Evolutionary conservation across 805 yeast genomes (phyloP).

Genomic region (Candida broadrunensis): DNA sequence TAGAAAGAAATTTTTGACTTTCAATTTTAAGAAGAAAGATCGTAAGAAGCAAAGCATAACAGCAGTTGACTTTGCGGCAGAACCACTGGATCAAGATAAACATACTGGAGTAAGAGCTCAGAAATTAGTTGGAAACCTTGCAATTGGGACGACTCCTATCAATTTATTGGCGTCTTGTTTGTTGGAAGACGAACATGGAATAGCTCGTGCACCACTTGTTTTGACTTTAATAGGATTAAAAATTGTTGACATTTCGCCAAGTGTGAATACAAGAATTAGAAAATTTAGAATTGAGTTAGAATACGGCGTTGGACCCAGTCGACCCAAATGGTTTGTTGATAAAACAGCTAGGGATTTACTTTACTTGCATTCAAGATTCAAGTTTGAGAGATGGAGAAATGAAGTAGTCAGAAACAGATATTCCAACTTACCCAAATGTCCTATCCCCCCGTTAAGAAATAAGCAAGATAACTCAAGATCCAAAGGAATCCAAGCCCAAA

Average conservation of each 20-base stretch:
- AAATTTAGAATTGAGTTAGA: slow-evolving; percentile 72
- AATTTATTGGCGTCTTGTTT: slow-evolving; percentile 72
- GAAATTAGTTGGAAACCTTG: slow-evolving; percentile 39
- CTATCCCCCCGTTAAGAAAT: slow-evolving; percentile 34
- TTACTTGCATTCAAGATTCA: slow-evolving; percentile 67
- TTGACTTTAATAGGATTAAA: slow-evolving; percentile 68
- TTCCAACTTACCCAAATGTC: slow-evolving; percentile 44
- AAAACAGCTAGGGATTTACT: slow-evolving; percentile 70
- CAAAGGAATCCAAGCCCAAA: not conserved
- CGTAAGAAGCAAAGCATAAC: slow-evolving; percentile 16
- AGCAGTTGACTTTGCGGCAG: slow-evolving; percentile 12
- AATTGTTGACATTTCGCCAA: slow-evolving; percentile 49
- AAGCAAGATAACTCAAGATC: not conserved
- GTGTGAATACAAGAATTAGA: slow-evolving; percentile 34
- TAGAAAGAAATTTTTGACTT: slow-evolving; percentile 17
- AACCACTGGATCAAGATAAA: slow-evolving; percentile 15
- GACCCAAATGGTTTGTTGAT: slow-evolving; percentile 76
- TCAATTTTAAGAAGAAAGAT: slow-evolving; percentile 23
- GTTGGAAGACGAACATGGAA: slow-evolving; percentile 71
- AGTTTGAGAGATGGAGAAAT: slow-evolving; percentile 40
- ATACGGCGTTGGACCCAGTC: slow-evolving; percentile 81
- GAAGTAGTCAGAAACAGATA: slow-evolving; percentile 29
- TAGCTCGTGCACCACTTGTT: slow-evolving; percentile 78
- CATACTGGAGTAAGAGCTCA: slow-evolving; percentile 35
- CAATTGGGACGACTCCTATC: slow-evolving; percentile 72